These are phyloP conservation scores for Botrytis byssoidea DNA, from an alignment of 2,329 filamentous ascomycete genomes.

Conservation along the genomic window DNA sequence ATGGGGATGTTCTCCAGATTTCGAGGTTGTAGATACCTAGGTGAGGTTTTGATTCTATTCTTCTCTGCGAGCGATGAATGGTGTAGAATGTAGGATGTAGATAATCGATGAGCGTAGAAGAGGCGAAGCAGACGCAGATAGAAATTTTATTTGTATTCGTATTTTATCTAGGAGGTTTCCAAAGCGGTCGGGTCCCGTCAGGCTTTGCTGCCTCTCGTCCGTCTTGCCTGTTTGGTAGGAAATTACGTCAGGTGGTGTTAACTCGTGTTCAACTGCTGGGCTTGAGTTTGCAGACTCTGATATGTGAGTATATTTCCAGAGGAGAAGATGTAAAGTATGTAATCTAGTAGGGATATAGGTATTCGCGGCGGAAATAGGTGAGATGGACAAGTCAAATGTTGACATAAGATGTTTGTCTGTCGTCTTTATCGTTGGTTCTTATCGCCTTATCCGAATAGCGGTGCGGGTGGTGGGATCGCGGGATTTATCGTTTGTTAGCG, in stretches of 20 bases:
- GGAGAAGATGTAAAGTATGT: not conserved
- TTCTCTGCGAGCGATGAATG: not conserved
- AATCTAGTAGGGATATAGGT: not conserved
- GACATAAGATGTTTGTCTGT: not conserved
- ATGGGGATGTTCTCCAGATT: not conserved
- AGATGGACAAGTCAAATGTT: not conserved
- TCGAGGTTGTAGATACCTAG: not conserved
- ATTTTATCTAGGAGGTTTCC: not conserved
- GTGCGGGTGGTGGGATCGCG: not conserved
- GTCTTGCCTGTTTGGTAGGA: not conserved
- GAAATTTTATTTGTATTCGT: not conserved
- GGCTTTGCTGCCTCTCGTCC: not conserved
- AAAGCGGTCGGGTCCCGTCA: slow-evolving; percentile 1
- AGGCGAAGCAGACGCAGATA: not conserved
- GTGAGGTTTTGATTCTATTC: not conserved
- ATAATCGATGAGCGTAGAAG: not conserved
- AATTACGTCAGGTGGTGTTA: not conserved
- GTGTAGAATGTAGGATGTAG: not conserved
- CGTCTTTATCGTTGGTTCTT: not conserved
- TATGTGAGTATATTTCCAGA: not conserved
- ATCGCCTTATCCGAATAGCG: slow-evolving; percentile 4
- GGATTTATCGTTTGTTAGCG: not conserved
- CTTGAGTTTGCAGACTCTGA: not conserved
- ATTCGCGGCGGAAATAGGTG: not conserved
- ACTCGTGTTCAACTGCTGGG: not conserved